phyloP scores from a whole-genome alignment of 108 stramenopile species.

The Ochromonas danica region DNA sequence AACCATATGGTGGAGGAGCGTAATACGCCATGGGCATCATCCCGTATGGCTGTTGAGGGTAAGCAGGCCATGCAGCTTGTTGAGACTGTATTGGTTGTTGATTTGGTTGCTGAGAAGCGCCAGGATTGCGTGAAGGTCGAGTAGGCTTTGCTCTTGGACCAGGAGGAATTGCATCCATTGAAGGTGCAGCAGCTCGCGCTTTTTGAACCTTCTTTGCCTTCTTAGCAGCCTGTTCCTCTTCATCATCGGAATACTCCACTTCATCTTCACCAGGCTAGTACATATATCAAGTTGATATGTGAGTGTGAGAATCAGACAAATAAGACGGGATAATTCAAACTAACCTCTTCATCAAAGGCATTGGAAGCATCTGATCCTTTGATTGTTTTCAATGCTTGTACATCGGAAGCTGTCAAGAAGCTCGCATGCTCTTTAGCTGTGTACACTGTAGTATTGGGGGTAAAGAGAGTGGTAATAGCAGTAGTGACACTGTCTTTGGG shows the following conservation, averaged over 20 bases:
- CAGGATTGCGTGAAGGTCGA: no score
- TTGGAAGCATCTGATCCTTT: conserved; percentile 25
- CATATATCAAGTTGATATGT: no score
- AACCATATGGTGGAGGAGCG: no score
- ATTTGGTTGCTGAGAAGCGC: no score
- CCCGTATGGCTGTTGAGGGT: no score
- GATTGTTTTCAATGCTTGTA: background rate
- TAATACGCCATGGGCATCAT: no score
- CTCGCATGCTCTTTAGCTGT: background rate
- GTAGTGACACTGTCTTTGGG: no score
- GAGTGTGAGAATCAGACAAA: no score
- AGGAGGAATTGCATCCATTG: background rate
- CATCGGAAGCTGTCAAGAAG: background rate
- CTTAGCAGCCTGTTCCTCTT: background rate
- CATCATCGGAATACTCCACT: conserved; percentile 17
- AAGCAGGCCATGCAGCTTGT: no score
- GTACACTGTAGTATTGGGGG: background rate
- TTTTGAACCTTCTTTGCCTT: background rate
- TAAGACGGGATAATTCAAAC: no score
- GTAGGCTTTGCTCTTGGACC: background rate
- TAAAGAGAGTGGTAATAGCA: no score
- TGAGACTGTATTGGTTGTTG: no score
- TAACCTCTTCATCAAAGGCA: conserved; percentile 18
- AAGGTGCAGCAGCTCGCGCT: background rate
- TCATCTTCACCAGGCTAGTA: conserved; percentile 9